phyloP scores from a whole-genome alignment of 2,329 filamentous ascomycete species.

The Alternaria sp. region DNA sequence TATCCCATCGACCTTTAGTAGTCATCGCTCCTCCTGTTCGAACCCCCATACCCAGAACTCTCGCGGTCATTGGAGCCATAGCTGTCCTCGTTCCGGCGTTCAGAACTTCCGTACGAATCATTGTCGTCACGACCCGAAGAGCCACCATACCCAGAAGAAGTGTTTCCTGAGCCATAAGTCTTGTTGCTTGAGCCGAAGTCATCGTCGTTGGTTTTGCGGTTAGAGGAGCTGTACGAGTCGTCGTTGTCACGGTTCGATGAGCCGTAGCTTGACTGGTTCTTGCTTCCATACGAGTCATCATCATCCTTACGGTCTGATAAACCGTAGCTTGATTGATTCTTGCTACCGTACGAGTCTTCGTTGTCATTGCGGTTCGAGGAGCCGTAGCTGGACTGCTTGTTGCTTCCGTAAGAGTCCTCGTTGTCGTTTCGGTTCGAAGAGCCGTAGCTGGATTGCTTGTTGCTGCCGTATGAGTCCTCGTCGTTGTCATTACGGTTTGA shows the following conservation, averaged over 20 bases:
- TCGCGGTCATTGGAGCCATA: constrained; percentile 11
- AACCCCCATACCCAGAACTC: constrained; percentile 8
- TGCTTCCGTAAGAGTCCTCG: constrained; percentile 10
- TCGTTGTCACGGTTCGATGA: constrained; percentile 9
- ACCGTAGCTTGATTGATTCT: constrained; percentile 9
- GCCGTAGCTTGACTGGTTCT: constrained; percentile 15
- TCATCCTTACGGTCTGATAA: constrained; percentile 8
- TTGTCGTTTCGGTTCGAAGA: constrained; percentile 3
- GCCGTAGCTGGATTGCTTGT: constrained; percentile 9
- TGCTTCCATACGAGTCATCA: constrained; percentile 9
- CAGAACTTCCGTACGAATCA: constrained; percentile 9
- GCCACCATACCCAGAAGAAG: constrained; percentile 3
- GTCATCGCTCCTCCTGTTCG: constrained; percentile 13
- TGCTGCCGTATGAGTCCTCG: constrained; percentile 9
- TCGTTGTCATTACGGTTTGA: constrained; percentile 2
- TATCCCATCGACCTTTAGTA: constrained; percentile 5
- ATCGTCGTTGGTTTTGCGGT: constrained; percentile 10
- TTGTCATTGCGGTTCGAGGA: constrained; percentile 3
- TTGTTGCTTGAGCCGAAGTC: constrained; percentile 9
- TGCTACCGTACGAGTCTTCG: constrained; percentile 10
- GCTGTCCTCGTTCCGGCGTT: not conserved
- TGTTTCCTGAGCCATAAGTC: not conserved
- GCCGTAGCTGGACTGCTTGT: constrained; percentile 9
- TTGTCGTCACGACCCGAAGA: constrained; percentile 1
- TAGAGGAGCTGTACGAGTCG: constrained; percentile 13